phyloP scores from a whole-genome alignment of 164 flowering plant species.

The Macadamia tetraphylla region DNA sequence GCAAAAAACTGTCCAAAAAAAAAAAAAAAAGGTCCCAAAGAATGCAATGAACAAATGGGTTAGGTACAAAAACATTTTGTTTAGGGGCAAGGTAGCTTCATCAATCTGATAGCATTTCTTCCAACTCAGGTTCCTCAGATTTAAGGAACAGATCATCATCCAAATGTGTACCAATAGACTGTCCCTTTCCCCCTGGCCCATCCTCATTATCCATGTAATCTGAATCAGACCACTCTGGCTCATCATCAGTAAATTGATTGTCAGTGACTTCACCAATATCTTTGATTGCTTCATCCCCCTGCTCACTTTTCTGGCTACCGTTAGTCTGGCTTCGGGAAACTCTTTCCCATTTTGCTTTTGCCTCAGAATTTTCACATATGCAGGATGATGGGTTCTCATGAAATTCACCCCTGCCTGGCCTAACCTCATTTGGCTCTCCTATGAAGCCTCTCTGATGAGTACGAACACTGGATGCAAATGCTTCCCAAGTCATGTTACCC shows the following conservation, averaged over 20 bases:
- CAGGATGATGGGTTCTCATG: slow-evolving; percentile 91
- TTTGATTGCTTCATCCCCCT: slow-evolving; percentile 18
- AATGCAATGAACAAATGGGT: slow-evolving; percentile 19
- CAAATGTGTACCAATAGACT: slow-evolving; percentile 27
- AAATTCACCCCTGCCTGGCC: slow-evolving; percentile 89
- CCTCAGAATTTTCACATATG: slow-evolving; percentile 67
- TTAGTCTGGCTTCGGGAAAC: slow-evolving; percentile 2
- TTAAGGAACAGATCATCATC: slow-evolving; percentile 27
- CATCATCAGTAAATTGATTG: slow-evolving; percentile 42
- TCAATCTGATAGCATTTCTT: slow-evolving; percentile 76
- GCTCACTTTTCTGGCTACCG: slow-evolving; percentile 26
- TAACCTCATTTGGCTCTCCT: slow-evolving; percentile 92
- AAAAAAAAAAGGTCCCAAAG: slow-evolving; percentile 2
- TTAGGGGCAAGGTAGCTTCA: background rate
- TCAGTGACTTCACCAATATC: slow-evolving; percentile 26
- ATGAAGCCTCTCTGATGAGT: slow-evolving; percentile 71
- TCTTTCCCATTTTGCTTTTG: slow-evolving; percentile 29
- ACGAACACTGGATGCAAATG: slow-evolving; percentile 65
- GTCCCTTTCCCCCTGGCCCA: slow-evolving; percentile 24
- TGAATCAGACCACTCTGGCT: slow-evolving; percentile 47
- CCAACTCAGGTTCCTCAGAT: slow-evolving; percentile 62
- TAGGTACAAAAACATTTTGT: background rate
- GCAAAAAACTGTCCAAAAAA: background rate
- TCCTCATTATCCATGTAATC: slow-evolving; percentile 50
- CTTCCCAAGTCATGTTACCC: slow-evolving; percentile 76